Evolutionary conservation across 2,329 filamentous ascomycete genomes (phyloP).

Genomic region (Xylariaceae sp.): DNA sequence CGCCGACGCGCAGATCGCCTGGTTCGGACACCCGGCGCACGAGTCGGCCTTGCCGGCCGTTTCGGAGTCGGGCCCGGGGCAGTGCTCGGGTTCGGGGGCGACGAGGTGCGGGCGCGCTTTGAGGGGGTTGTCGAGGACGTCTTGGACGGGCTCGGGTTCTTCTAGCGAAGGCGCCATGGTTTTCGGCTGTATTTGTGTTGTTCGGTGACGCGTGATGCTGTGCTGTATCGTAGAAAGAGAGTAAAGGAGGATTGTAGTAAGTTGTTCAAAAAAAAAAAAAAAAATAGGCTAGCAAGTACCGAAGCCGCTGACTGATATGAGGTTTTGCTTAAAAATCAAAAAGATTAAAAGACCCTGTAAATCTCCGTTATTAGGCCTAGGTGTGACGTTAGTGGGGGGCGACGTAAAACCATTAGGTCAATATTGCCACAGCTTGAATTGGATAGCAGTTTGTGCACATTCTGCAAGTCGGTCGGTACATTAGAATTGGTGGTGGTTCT

Average conservation of each 20-base stretch:
- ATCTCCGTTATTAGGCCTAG: too few species aligned
- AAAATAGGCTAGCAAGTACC: not conserved
- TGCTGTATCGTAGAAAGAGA: not conserved
- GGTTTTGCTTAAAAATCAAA: constrained; percentile 24
- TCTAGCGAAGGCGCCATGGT: constrained; percentile 82
- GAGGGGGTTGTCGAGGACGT: constrained; percentile 74
- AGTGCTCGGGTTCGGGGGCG: constrained; percentile 95
- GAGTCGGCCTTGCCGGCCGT: constrained; percentile 73
- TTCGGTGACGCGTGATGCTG: not conserved
- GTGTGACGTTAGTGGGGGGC: not conserved
- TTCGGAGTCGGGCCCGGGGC: constrained; percentile 84
- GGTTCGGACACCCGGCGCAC: constrained; percentile 94
- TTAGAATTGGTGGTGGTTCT: too few species aligned
- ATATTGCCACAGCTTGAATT: not conserved
- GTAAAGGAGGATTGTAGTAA: not conserved
- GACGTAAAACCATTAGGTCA: too few species aligned
- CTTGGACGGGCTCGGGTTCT: constrained; percentile 65
- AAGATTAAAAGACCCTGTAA: not conserved
- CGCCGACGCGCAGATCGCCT: constrained; percentile 89
- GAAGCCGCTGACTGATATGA: not conserved
- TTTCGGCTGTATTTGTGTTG: constrained; percentile 5
- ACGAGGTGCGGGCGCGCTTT: constrained; percentile 83
- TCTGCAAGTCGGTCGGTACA: too few species aligned
- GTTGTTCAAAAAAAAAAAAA: not conserved
- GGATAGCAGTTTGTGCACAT: not conserved